phyloP scores from a whole-genome alignment of 352 stramenopile genomes.

The Pythium aristosporum region DNA sequence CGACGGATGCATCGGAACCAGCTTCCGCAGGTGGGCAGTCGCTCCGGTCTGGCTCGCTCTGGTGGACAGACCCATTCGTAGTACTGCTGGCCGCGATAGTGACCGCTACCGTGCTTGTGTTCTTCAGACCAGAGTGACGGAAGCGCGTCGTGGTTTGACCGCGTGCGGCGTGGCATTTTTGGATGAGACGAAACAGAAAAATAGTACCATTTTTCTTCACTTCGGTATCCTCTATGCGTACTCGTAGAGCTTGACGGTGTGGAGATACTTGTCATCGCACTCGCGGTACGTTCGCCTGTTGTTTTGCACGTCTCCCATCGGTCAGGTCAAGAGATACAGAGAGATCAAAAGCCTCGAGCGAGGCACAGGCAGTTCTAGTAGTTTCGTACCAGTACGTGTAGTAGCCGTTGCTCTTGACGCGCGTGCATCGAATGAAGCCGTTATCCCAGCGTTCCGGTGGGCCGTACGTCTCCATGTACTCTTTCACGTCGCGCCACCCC shows the following conservation, averaged over 20 bases:
- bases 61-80: conserved; percentile 15
- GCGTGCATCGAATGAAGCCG: conserved; percentile 73
- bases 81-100: conserved; percentile 23
- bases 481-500: conserved; percentile 72
- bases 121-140: conserved; percentile 17
- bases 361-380: not conserved
- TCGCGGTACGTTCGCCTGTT: conserved; percentile 57
- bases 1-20: not conserved
- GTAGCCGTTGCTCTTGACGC: conserved; percentile 80
- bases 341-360: not conserved
- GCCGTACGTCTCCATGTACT: conserved; percentile 79
- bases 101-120: conserved; percentile 22
- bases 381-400: conserved; percentile 73
- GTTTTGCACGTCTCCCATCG: not conserved
- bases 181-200: conserved; percentile 1
- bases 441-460: conserved; percentile 75
- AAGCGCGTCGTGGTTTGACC: conserved; percentile 11
- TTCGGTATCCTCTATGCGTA: conserved; percentile 37
- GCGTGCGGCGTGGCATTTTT: conserved; percentile 20
- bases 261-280: conserved; percentile 82
- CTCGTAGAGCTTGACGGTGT: conserved; percentile 78
- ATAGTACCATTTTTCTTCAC: not conserved
- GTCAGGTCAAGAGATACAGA: too few relatives aligned
- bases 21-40: conserved; percentile 11
- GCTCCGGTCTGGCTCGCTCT: conserved; percentile 4